A percentile compares a stretch with the other conserved stretches of the same genome.
Conservation (phyloP, 2,329 filamentous ascomycete genomes). For the Colletotrichum lupini region DNA sequence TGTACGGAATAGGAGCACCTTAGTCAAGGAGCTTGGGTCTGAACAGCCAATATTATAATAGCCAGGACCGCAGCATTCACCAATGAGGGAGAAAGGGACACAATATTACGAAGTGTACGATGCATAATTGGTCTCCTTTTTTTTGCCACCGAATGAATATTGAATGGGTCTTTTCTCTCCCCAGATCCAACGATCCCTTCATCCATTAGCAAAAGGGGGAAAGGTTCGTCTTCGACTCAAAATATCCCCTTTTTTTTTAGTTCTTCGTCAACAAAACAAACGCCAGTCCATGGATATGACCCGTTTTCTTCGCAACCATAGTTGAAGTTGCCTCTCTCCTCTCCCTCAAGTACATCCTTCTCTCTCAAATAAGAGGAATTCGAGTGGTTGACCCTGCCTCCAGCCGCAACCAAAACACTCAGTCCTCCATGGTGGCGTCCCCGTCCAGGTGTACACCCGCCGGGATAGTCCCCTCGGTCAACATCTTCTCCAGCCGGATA, state of each 20-base stretch:
- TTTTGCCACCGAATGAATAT: background rate
- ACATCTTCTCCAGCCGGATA: conserved; percentile 86
- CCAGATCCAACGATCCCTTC: background rate
- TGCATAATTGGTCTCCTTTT: background rate
- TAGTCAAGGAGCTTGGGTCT: background rate
- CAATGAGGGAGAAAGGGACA: background rate
- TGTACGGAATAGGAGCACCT: background rate
- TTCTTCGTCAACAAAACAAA: conserved; percentile 14
- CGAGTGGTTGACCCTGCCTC: background rate
- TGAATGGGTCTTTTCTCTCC: background rate
- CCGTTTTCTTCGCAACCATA: background rate
- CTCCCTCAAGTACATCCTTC: background rate
- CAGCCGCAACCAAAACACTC: conserved; percentile 32
- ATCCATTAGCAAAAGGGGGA: background rate
- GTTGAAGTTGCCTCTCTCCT: background rate
- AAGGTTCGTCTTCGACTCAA: background rate
- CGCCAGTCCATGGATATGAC: conserved; percentile 25
- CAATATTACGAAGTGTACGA: background rate
- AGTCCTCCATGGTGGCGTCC: conserved; percentile 70
- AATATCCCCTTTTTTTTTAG: background rate
- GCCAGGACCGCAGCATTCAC: background rate
- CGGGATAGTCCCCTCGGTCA: conserved; percentile 89
- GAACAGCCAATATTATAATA: background rate
- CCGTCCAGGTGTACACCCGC: conserved; percentile 68
- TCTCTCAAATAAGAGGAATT: background rate